Evolutionary conservation across 345 rosid genomes (phyloP), one percentile per base, ranked within the genome.

Genomic region (Sonneratia caseolaris): DNA sequence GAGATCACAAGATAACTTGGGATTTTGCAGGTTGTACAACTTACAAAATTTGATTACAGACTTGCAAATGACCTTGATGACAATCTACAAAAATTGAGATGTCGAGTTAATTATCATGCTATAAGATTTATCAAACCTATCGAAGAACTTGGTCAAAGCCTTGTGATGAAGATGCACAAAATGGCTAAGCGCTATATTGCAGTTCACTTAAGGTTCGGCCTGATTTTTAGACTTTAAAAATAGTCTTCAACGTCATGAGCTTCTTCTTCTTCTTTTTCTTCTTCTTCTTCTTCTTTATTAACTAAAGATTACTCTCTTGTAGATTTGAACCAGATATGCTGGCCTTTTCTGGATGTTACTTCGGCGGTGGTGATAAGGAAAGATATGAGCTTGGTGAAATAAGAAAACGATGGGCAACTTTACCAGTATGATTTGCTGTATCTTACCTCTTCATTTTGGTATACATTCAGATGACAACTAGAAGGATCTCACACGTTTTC

Each of bases 321-420:
- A 96, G 99, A 82, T 96, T 96, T 82, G 99, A 96, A 82, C 94
- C 99, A 73, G 99, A 96, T 80, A 96, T 92, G 98, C 87, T 96
- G 70, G 98, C 99, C 37, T 96, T 96, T 82, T 96, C 99, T 72
- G 98, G 99, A 75, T 96, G 99, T 78, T 94, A 92, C 79, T 96
- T 77, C 80, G 99, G 99, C 38, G 99, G 99, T n/a, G 99, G 99
- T 74, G 99, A 92, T 67, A 92, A 92, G 75, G 99, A 91, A 80
- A 84, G 87, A 84, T 77, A 75, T 35, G 97, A 96, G 83, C 97
- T 96, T 19, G 87, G 88, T 37, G 91, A 88, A 85, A 91, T 96
- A 76, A 84, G 98, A 78, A 96, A 96, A 76, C 85, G 99, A 84
- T 96, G 99, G 98, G 89, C 78, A 49, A 96, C 96, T 68, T 87